Base-by-base conservation (phyloP, 306 rosid species). In the Herpetospermum pedunculosum region DNA sequence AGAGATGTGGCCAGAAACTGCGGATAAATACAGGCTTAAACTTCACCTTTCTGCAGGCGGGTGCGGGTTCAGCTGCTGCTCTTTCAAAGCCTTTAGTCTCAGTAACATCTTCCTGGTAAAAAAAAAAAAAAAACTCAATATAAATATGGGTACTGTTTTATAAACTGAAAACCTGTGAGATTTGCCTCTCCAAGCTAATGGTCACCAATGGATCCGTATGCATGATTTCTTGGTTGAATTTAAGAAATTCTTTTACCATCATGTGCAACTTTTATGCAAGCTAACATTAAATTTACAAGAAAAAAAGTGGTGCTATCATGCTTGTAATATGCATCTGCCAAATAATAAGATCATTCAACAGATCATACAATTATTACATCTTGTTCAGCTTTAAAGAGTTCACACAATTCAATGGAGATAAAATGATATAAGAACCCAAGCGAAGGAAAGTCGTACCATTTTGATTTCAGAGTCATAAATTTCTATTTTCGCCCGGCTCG, bases 401-500 rank as follows among this genome's bases (percentile, higher is more conserved):
- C 6, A 60, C 44, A 60, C 2, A 29, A 59, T 8, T 16, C 69
- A 32, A 60, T 16, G 26, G 43, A 18, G 64, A 57, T 5, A 14
- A 28, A 28, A 28, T 57, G 38, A 13, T 57, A 4, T 28, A 57
- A 57, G 64, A 34, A 1, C 14, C 43, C 71, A 59, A 75, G 75
- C 8, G 21, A 41, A 64, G 50, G 70, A 73, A 67, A 29, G 55
- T 90, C 92, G 18, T 78, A 81, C 85, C 85, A 58, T 58, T 77
- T 84, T 88, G 80, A 68, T 77, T 53, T 78, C 95, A 47, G 85
- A 81, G 79, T 85, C 97, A 79, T 80, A 76, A 15, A 78, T 64
- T 81, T 88, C 89, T 76, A 72, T 83, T 81, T 88, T 88, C 47
- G 88, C 84, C 87, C 87, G 83, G 85, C 86, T 58, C 15, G 82